Base-by-base conservation (phyloP, 2,329 filamentous ascomycete species). In the Exophiala lecanii-corni region DNA sequence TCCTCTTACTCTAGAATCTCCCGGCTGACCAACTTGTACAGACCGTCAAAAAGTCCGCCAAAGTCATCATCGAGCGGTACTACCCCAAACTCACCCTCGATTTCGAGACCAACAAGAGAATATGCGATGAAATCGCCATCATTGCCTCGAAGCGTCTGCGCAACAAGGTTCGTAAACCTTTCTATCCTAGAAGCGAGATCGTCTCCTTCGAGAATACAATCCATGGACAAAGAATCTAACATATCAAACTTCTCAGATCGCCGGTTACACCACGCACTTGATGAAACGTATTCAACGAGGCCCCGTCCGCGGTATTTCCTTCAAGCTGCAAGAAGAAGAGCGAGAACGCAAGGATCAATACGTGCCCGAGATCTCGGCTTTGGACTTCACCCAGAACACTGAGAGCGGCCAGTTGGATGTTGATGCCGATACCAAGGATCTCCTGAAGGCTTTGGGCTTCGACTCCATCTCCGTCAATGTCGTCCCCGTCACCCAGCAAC, bases 251-350 rank as follows among this genome's bases (percentile, higher is more conserved):
- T 49, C 17, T 41, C 58, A 91, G 87, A 94, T 95, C 77, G 89
- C 92, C 67, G 92, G 92, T 65, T 97, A 95, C 83, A 95, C 91
- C 64, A 97, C 92, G 59, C 89, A 94, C 71, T 72, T 94, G 74
- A 98, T 98, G 94, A 97, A 97, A 84, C 92, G 92, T 75, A 98
- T 98, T 64, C 92, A 97, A 81, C 89, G 92, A 72, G 92, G 92
- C 58, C 92, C 92, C 58, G 92, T 98, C 74, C 94, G 92, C 65
- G 92, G 92, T 79, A 98, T 98, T 76, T 98, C 94, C 74, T 98
- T 98, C 89, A 98, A 98, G 83, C 87, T 98, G 52, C 92, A 98
- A 78, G 92, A 98, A 79, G 92, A 98, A 80, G 92, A 98, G 84
- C 88, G 92, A 81, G 92, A 98, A 79, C 86, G 92, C 72, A 98